phyloP scores from a whole-genome alignment of 1,139 yeast species.

The Pichia sp. region DNA sequence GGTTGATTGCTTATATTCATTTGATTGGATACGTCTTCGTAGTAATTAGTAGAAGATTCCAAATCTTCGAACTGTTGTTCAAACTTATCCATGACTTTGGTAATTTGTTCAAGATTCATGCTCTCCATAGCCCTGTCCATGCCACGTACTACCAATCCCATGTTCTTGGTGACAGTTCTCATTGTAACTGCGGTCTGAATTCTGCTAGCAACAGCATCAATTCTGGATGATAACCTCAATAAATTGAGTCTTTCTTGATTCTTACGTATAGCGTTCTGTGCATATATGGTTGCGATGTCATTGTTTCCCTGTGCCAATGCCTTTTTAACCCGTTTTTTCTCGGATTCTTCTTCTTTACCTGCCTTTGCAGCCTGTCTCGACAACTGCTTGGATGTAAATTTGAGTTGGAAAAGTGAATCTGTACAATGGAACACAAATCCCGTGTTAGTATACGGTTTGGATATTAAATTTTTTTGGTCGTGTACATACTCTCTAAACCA shows the following conservation, averaged over 20 bases:
- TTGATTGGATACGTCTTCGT: constrained; percentile 82
- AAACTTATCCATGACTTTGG: constrained; percentile 94
- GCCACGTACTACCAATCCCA: constrained; percentile 87
- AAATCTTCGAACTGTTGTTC: constrained; percentile 94
- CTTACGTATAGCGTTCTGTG: constrained; percentile 93
- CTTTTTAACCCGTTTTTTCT: constrained; percentile 84
- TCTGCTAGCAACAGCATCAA: constrained; percentile 92
- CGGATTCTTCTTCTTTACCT: constrained; percentile 81
- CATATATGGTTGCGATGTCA: constrained; percentile 90
- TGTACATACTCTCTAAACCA: constrained; percentile 37
- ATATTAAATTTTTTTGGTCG: no score
- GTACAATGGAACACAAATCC: background rate
- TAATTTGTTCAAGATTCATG: constrained; percentile 89
- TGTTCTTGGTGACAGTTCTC: constrained; percentile 89
- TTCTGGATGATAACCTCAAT: constrained; percentile 75
- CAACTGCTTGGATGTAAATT: constrained; percentile 89
- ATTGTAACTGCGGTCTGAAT: constrained; percentile 97
- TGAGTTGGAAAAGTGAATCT: constrained; percentile 48
- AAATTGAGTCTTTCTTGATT: constrained; percentile 79
- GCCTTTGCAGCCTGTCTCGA: constrained; percentile 86
- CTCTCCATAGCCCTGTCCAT: constrained; percentile 95
- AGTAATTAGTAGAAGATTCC: constrained; percentile 89
- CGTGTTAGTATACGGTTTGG: background rate
- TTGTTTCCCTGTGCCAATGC: constrained; percentile 81
- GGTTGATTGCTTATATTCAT: constrained; percentile 88